Evolutionary conservation across 2,329 filamentous ascomycete species (phyloP), one percentile per base, ranked within the genome.

Genomic region (Anthostomella pinea): DNA sequence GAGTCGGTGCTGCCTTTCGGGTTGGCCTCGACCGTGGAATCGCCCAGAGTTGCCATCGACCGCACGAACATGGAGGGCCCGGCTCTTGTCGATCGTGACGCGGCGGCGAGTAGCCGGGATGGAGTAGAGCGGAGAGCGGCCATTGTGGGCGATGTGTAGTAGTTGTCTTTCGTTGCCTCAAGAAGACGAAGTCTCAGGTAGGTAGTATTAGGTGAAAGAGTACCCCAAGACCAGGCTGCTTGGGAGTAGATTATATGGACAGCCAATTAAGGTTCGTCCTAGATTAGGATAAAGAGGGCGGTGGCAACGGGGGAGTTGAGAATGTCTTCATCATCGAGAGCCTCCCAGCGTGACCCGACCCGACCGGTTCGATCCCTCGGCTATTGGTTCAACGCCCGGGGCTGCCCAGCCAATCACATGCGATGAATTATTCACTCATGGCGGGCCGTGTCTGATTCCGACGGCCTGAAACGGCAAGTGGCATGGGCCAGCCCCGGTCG

Each of bases 11-110:
- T 70, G 35, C 71, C 61, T 56, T 73, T 74, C 38, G 85, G 75
- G 54, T 85, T 76, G 51, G 79, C 66, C 39, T 78, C 69, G 32
- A 78, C 76, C 31, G 79, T 75, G 22, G 79, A 75, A 63, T 83
- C 65, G 58, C 68, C 69, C 47, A 77, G 66, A 3, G 74, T 68
- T 37, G 75, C 75, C 69, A 79, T 75, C 43, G 70, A 69, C 44
- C 75, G 72, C 33, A 66, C 53, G 48, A 71, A 66, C 53, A 67
- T 60, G 44, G 65, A 64, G 46, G 64, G 65, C 35, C 59, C 59
- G 46, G 62, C 54, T 19, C 46, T 42, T 15, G 43, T 28, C 31
- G 61, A 68, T 57, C 62, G 63, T 48, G 53, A 58, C 51, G 66
- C 56, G 52, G 69, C 63, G 61, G 68, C 70, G 51, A 80, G 54